A percentile compares a stretch with the other conserved stretches of the same genome.
phyloP scores from a whole-genome alignment of 1,284 basidiomycete species.

The Boletellus dicymbophilus region DNA sequence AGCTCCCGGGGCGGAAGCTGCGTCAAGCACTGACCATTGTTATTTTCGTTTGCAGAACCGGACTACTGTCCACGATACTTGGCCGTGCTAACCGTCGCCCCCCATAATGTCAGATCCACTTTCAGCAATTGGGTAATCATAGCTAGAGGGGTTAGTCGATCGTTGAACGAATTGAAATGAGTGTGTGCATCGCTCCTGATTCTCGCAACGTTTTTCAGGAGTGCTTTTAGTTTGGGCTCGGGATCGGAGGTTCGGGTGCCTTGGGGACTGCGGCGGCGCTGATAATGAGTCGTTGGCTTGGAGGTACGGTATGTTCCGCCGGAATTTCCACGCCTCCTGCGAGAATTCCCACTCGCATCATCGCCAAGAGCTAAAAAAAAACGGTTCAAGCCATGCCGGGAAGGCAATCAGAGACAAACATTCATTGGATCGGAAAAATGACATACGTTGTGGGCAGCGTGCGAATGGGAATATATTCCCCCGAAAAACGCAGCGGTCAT shows the following conservation, averaged over 20 bases:
- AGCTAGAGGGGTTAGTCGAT: constrained; percentile 4
- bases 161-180: constrained; percentile 18
- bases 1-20: neutral
- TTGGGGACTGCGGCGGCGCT: constrained; percentile 14
- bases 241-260: neutral
- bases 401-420: constrained; percentile 1
- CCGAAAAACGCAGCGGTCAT: constrained; percentile 86
- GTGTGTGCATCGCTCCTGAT: neutral
- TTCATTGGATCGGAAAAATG: neutral
- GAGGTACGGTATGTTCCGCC: constrained; percentile 35
- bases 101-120: neutral
- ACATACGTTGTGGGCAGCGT: constrained; percentile 80
- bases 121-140: constrained; percentile 4
- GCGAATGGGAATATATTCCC: constrained; percentile 81
- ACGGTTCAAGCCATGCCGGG: neutral
- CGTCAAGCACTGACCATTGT: constrained; percentile 11
- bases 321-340: constrained; percentile 68
- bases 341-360: constrained; percentile 82
- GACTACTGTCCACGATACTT: too few relatives aligned
- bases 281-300: constrained; percentile 39
- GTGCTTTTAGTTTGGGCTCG: neutral
- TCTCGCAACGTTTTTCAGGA: neutral
- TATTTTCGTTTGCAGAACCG: constrained; percentile 1
- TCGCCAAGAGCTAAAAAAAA: constrained; percentile 60
- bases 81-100: too few relatives aligned